These are phyloP conservation scores for Domatiomyces globalis DNA, from an alignment of 2,329 filamentous ascomycete genomes.

Conservation along the genomic window DNA sequence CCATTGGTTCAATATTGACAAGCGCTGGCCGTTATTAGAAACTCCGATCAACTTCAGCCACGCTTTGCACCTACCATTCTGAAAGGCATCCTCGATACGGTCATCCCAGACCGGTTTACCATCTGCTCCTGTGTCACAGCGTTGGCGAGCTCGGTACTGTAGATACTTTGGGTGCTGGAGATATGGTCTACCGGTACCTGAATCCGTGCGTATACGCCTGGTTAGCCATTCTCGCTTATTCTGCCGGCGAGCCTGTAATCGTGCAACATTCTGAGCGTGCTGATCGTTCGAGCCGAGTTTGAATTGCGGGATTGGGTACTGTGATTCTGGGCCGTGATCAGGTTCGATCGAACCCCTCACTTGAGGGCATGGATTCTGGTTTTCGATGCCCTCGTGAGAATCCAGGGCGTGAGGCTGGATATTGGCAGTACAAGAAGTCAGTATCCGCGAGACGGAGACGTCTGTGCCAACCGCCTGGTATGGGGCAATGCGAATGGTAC, in stretches of 20 bases:
- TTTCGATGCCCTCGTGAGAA: conserved; percentile 19
- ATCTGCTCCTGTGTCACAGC: conserved; percentile 30
- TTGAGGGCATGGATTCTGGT: conserved; percentile 8
- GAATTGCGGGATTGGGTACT: conserved; percentile 8
- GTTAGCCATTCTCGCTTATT: neutral
- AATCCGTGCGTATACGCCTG: neutral
- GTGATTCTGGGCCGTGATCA: conserved; percentile 1
- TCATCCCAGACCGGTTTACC: conserved; percentile 34
- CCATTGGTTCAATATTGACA: conserved; percentile 43
- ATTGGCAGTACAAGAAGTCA: conserved; percentile 32
- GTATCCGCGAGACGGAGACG: conserved; percentile 26
- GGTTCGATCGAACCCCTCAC: neutral
- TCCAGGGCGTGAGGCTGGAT: conserved; percentile 26
- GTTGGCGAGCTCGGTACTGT: conserved; percentile 30
- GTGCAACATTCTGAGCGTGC: conserved; percentile 3
- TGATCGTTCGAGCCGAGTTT: conserved; percentile 16
- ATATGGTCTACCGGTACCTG: conserved; percentile 8
- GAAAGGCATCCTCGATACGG: conserved; percentile 34
- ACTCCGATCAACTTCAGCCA: conserved; percentile 8
- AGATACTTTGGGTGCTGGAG: conserved; percentile 25
- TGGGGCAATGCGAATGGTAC: conserved; percentile 26
- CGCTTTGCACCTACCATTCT: conserved; percentile 27
- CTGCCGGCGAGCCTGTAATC: conserved; percentile 1
- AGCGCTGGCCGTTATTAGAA: conserved; percentile 28
- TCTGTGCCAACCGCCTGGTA: conserved; percentile 18